Base-by-base conservation (phyloP, 805 yeast genomes). In the Sungouiella blattae region DNA sequence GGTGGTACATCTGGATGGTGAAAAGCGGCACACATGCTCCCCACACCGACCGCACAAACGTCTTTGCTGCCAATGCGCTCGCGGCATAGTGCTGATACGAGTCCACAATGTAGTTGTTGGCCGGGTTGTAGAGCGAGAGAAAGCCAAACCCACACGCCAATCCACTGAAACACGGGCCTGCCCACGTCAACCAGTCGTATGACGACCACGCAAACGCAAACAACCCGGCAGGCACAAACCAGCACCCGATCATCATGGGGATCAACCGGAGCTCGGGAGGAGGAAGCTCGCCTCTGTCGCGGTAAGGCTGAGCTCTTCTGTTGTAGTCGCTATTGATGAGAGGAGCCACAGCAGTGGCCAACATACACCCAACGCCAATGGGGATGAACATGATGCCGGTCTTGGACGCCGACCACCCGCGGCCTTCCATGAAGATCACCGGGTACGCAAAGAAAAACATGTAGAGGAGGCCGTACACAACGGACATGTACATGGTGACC, bases 371-470 rank as follows among this genome's bases (percentile, higher is more conserved):
- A 32, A 64, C 73, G 12, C 76, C 81, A 41, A 77, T 64, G 18
- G 79, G 77, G 38, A 75, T 73, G 39, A 75, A 74, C 80, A 75
- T 76, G 18, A 77, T 52, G 36, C 83, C 81, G 3, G 78, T 72
- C 45, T 62, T 71, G 36, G 71, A 58, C 4, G 74, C 78, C 11
- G 71, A 64, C 77, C 74, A 75, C 18, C 77, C 76, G 48, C 77
- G 74, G 33, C 75, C 78, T 52, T 76, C 80, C 48, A 58, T 61
- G 45, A 59, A 77, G 22, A 78, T 73, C 37, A 78, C 63, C n/a
- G 83, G 83, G 53, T 58, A 78, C 1, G 79, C 80, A 50, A 75
- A 73, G 71, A 78, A 77, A 55, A 76, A 78, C 82, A 78, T 75
- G 62, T 77, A 78, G 28, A 78, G 63, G 35, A 78, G 55, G 35